Evolutionary conservation across 139 green algal genomes (phyloP).

Genomic region (Asterochloris erici): DNA sequence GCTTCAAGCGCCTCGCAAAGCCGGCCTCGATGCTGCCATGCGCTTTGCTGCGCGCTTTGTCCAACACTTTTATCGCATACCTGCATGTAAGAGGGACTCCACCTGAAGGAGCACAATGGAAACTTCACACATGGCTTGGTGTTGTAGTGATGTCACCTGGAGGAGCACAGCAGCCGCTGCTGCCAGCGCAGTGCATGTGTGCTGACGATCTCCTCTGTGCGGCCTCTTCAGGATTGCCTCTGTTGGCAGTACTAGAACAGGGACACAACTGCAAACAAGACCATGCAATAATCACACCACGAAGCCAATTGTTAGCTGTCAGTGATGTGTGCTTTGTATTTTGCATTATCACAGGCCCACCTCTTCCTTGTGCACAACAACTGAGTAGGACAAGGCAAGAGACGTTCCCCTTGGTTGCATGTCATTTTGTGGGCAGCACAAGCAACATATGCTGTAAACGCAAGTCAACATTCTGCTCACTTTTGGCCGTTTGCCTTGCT

Average conservation of each 20-base stretch:
- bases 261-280: no score
- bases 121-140: neutral
- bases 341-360: neutral
- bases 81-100: neutral
- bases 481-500: neutral
- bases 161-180: neutral
- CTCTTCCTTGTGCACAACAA: neutral
- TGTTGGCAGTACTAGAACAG: neutral
- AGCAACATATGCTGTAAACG: neutral
- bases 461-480: neutral
- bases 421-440: neutral
- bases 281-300: no score
- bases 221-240: neutral
- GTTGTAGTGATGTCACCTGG: neutral
- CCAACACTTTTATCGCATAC: constrained; percentile 5
- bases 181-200: neutral
- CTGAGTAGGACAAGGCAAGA: neutral
- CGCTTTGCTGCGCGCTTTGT: constrained; percentile 11
- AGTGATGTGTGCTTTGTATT: neutral
- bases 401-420: no score
- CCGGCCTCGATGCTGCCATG: constrained; percentile 3
- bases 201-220: neutral
- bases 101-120: no score
- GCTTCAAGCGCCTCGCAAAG: constrained; percentile 2
- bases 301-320: neutral